Conservation (phyloP, 78 protist species). For the Pelomyxa schiedti region DNA sequence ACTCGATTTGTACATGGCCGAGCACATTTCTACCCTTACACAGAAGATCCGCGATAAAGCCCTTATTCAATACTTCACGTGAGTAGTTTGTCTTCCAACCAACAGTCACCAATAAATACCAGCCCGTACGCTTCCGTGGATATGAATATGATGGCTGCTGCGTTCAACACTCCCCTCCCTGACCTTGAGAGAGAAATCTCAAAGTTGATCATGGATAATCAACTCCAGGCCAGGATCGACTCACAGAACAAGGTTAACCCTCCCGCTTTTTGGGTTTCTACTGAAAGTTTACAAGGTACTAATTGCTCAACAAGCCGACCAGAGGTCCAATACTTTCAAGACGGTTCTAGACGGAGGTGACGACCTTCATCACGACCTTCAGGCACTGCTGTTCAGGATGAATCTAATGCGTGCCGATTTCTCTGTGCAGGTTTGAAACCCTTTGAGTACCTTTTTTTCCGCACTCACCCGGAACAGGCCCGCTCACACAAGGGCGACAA, state of each 20-base stretch:
- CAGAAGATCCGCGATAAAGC: constrained; percentile 16
- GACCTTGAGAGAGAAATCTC: constrained; percentile 27
- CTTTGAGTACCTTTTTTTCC: no score
- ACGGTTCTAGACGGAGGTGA: constrained; percentile 5
- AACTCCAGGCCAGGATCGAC: constrained; percentile 60
- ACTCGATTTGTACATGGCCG: constrained; percentile 16
- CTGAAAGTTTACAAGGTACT: neutral
- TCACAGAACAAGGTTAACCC: constrained; percentile 27
- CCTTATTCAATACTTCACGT: constrained; percentile 52
- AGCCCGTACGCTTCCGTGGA: constrained; percentile 28
- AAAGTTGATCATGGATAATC: constrained; percentile 20
- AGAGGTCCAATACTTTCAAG: constrained; percentile 19
- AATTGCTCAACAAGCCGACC: neutral
- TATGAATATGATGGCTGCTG: constrained; percentile 33
- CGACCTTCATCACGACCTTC: neutral
- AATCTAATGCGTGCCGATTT: constrained; percentile 5
- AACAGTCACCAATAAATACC: no score
- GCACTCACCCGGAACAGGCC: no score
- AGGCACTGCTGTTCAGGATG: constrained; percentile 9
- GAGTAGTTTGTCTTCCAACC: no score
- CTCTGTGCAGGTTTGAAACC: no score
- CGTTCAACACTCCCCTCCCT: neutral
- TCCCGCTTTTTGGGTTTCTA: constrained; percentile 1
- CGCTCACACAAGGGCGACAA: no score
- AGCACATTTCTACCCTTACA: constrained; percentile 20